These are phyloP conservation scores for Solioccasus polychromus DNA, from an alignment of 768 basidiomycete species.

Conservation along the genomic window DNA sequence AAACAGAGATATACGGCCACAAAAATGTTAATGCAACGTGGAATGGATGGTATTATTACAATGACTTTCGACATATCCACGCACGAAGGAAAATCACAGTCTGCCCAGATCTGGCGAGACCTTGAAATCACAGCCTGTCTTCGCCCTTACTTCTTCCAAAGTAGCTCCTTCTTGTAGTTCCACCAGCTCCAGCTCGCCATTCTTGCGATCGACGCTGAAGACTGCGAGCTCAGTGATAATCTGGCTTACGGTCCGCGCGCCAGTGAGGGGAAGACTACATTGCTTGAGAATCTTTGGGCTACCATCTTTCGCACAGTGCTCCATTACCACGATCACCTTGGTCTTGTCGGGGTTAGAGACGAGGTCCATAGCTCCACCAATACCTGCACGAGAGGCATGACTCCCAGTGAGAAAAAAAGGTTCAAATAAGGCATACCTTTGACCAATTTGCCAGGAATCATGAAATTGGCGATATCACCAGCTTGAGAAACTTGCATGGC, in stretches of 20 bases:
- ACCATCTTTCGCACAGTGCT: conserved; percentile 88
- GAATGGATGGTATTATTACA: conserved; percentile 10
- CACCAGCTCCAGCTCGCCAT: conserved; percentile 67
- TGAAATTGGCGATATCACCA: conserved; percentile 96
- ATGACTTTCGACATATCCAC: neutral
- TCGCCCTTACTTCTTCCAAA: conserved; percentile 78
- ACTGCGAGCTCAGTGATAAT: conserved; percentile 93
- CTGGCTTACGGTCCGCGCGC: conserved; percentile 81
- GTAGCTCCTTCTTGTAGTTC: conserved; percentile 85
- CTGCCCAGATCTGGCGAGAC: conserved; percentile 50
- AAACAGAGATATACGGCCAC: no score
- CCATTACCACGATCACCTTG: conserved; percentile 86
- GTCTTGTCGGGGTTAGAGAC: conserved; percentile 96
- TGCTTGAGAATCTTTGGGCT: conserved; percentile 82
- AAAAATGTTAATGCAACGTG: no score
- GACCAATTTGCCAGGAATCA: conserved; percentile 94
- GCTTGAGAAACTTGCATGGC: conserved; percentile 94
- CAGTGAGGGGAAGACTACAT: conserved; percentile 85
- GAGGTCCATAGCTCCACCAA: conserved; percentile 95
- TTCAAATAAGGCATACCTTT: conserved; percentile 53
- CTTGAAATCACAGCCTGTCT: conserved; percentile 84
- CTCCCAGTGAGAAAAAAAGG: conserved; percentile 6
- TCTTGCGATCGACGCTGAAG: conserved; percentile 80
- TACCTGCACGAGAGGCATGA: conserved; percentile 46
- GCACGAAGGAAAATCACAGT: conserved; percentile 33